A percentile compares a stretch with the other conserved stretches of the same genome.
These are phyloP conservation scores for Periglandula ipomoeae DNA, from an alignment of 2,329 filamentous ascomycete species.

Conservation along the genomic window DNA sequence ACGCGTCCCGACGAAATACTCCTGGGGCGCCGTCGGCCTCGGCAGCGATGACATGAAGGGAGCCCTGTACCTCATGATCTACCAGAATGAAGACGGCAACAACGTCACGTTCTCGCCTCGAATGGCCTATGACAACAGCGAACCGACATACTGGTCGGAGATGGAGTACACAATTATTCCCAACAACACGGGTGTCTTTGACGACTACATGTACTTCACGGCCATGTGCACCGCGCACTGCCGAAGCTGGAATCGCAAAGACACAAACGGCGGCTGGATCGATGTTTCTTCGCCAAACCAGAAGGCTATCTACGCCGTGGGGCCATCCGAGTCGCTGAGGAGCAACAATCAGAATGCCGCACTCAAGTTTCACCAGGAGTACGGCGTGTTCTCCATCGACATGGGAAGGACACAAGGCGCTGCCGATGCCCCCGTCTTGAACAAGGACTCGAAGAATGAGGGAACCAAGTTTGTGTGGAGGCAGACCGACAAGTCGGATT, in stretches of 20 bases:
- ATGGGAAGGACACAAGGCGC: slow-evolving; percentile 40
- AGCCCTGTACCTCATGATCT: slow-evolving; percentile 46
- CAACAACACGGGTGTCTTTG: slow-evolving; percentile 36
- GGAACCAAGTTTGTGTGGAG: slow-evolving; percentile 26
- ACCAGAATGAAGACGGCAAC: slow-evolving; percentile 34
- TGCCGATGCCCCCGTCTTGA: slow-evolving; percentile 31
- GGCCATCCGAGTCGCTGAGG: slow-evolving; percentile 33
- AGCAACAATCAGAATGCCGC: slow-evolving; percentile 33
- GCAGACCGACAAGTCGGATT: slow-evolving; percentile 25
- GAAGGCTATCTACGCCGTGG: slow-evolving; percentile 47
- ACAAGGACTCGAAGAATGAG: slow-evolving; percentile 22
- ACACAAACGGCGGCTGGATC: slow-evolving; percentile 30
- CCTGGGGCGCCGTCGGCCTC: slow-evolving; percentile 48
- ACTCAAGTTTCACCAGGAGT: slow-evolving; percentile 42
- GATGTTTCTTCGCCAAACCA: slow-evolving; percentile 38
- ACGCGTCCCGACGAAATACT: slow-evolving; percentile 32
- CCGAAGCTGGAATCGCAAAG: slow-evolving; percentile 34
- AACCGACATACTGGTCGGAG: slow-evolving; percentile 38
- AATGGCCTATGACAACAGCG: slow-evolving; percentile 37
- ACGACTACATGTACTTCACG: slow-evolving; percentile 38
- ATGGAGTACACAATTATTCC: slow-evolving; percentile 34
- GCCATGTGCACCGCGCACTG: slow-evolving; percentile 43
- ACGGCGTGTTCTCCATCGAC: slow-evolving; percentile 48
- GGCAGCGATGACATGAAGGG: slow-evolving; percentile 42
- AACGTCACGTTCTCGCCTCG: slow-evolving; percentile 50